Evolutionary conservation across 176 grass and related monocot genomes (phyloP).

Genomic region (Microstegium vimineum): DNA sequence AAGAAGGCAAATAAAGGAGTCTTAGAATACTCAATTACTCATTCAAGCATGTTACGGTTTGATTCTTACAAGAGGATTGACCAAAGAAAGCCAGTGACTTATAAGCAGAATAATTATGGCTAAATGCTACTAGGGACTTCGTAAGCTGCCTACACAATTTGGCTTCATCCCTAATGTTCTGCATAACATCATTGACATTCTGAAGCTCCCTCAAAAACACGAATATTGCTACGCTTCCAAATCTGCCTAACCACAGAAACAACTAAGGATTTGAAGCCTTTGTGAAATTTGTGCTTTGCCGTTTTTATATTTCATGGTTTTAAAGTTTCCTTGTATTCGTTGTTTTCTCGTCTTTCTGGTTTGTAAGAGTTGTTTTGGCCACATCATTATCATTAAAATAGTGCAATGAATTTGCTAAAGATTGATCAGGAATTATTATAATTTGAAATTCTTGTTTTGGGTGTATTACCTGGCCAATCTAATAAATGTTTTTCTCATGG

Average conservation of each 20-base stretch:
- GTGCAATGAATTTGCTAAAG: neutral
- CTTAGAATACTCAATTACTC: neutral
- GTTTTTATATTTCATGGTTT: neutral
- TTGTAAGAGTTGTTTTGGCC: neutral
- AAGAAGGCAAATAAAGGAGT: neutral
- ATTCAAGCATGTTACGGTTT: neutral
- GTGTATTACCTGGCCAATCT: neutral
- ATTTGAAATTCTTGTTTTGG: neutral
- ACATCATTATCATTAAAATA: neutral
- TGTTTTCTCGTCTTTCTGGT: neutral
- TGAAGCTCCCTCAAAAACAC: neutral
- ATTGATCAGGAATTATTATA: neutral
- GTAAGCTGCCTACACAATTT: neutral
- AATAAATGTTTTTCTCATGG: slow-evolving; percentile 6
- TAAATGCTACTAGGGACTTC: neutral
- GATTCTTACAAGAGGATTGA: neutral
- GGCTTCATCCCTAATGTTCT: neutral
- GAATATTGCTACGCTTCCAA: neutral
- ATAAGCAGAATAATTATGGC: neutral
- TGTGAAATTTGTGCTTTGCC: neutral
- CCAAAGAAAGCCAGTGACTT: neutral
- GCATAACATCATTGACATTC: neutral
- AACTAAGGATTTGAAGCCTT: neutral
- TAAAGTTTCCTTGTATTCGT: neutral
- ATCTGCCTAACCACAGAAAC: neutral